Evolutionary conservation across 495 filamentous ascomycete species (phyloP), one percentile per base, ranked within the genome.

Genomic region (Bombardia bombarda): DNA sequence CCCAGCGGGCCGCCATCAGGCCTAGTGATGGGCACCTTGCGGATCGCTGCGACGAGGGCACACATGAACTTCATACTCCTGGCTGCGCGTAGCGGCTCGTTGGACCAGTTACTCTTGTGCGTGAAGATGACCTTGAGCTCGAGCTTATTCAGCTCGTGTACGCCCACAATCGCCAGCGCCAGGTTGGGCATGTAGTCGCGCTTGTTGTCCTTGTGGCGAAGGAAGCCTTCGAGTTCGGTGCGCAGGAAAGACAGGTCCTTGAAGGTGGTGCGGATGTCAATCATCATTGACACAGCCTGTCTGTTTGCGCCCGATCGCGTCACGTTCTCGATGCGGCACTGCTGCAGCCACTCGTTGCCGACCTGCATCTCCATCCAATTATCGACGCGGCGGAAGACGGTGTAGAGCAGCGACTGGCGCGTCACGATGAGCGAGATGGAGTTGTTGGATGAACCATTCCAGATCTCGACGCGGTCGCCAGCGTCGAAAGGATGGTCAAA

Each of bases 51-150:
- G 17, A 90, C 74, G 13, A 90, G 61, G 5, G 86, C 86, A 57
- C 82, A 87, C 77, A 89, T 84, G 65, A 92, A 86, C 59, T 85
- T 88, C 47, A 79, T 85, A 39, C 83, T 74, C 21, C 86, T 76
- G 16, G 80, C 67, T 12, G 79, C 71, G 26, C 84, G 75, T 24
- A 90, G 68, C 19, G 73, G 70, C 57, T 88, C 86, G 53, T 86
- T 86, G 10, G 84, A 73, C 83, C 84, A 90, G 62, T 90, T 92
- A 40, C 45, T 52, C 38, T 56, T 51, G 48, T 64, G 58, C 9
- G 51, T 70, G 49, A 90, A 76, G 45, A 80, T 76, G 22, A 84
- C 70, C 23, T 68, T 69, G 17, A 92, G 65, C 52, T 84, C 74
- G 30, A 92, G 64, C 56, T 83, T 83, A 55, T 85, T 77, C 65